A percentile compares a stretch with the other conserved stretches of the same genome.
Conservation (phyloP, 1,139 yeast genomes). For the Debaryomyces sp. region DNA sequence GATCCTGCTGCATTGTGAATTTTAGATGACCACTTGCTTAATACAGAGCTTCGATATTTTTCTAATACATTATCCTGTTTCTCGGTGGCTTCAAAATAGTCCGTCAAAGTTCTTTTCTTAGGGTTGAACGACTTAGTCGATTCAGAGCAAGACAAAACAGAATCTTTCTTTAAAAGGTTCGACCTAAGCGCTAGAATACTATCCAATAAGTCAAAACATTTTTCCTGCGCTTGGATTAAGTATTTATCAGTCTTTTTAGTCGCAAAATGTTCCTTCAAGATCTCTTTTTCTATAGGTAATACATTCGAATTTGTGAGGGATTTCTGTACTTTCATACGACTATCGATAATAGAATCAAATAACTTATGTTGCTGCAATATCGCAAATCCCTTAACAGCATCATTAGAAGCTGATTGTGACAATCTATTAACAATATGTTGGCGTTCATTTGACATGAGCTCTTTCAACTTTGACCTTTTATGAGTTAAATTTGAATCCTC, state of each 20-base stretch:
- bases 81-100: constrained; percentile 46
- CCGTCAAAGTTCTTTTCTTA: constrained; percentile 59
- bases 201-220: constrained; percentile 48
- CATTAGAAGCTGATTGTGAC: constrained; percentile 69
- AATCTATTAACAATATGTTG: constrained; percentile 62
- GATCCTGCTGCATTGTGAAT: constrained; percentile 89
- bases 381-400: constrained; percentile 84
- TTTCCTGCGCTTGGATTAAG: constrained; percentile 35
- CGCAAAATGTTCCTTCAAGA: constrained; percentile 30
- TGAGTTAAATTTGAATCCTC: constrained; percentile 29
- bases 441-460: constrained; percentile 65
- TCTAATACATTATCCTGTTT: constrained; percentile 55
- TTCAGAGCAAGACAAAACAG: constrained; percentile 16
- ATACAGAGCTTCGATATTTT: constrained; percentile 62
- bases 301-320: constrained; percentile 65
- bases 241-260: constrained; percentile 38
- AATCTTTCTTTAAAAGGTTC: constrained; percentile 45
- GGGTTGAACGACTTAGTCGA: constrained; percentile 22
- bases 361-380: constrained; percentile 72
- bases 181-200: constrained; percentile 47
- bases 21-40: constrained; percentile 89
- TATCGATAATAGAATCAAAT: constrained; percentile 78
- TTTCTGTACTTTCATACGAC: constrained; percentile 84
- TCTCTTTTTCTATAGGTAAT: constrained; percentile 54
- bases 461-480: constrained; percentile 52